phyloP scores from a whole-genome alignment of 306 rosid species.

The Lathyrus oleraceus region DNA sequence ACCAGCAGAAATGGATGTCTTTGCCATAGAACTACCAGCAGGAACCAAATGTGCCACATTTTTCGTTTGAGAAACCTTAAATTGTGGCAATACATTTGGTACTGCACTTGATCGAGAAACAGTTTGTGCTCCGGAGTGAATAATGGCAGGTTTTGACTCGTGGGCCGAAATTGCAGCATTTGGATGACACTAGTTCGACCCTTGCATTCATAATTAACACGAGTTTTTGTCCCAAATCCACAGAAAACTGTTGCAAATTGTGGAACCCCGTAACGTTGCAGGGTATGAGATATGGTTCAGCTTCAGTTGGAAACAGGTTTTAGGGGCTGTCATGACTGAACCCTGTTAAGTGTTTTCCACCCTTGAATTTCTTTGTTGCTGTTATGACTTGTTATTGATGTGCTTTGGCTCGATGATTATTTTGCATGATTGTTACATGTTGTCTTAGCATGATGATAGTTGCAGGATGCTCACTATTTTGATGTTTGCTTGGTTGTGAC shows the following conservation, averaged over 20 bases:
- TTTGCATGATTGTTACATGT: too few species aligned
- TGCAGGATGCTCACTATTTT: too few species aligned
- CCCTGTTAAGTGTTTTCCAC: too few species aligned
- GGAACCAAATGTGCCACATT: slow-evolving; percentile 49
- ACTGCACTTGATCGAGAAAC: slow-evolving; percentile 2
- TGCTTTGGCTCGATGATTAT: too few species aligned
- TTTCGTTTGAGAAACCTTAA: slow-evolving; percentile 59
- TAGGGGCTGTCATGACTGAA: too few species aligned
- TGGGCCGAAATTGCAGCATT: slow-evolving; percentile 25
- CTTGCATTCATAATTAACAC: slow-evolving; percentile 76
- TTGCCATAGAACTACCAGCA: slow-evolving; percentile 41
- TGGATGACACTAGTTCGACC: slow-evolving; percentile 70
- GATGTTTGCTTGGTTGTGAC: too few species aligned
- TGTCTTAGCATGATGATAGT: too few species aligned
- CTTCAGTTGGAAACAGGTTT: too few species aligned
- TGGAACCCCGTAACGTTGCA: slow-evolving; percentile 75
- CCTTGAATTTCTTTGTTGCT: too few species aligned
- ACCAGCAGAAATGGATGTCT: slow-evolving; percentile 38
- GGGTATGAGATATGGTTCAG: slow-evolving; percentile 60
- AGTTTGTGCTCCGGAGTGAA: slow-evolving; percentile 7
- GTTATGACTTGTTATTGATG: too few species aligned
- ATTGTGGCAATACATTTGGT: slow-evolving; percentile 45
- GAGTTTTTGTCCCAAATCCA: slow-evolving; percentile 84
- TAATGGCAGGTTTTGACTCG: neutral
- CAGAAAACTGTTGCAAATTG: slow-evolving; percentile 74